Conservation (phyloP, 352 stramenopile species). For the Phytophthora lateralis region DNA sequence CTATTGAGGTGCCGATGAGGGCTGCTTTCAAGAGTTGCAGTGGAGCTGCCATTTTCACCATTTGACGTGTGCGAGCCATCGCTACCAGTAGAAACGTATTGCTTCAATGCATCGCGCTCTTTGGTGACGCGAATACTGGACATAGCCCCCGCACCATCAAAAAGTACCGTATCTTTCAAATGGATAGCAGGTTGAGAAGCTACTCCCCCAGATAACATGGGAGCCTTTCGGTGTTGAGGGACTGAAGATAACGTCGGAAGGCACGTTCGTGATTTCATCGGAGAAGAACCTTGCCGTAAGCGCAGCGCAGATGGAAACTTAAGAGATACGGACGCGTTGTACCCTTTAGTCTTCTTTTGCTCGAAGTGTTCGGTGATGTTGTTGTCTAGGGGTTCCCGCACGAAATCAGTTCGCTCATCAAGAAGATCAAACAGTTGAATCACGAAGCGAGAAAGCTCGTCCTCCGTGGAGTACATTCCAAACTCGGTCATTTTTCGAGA, state of each 20-base stretch:
- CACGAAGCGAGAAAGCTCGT: constrained; percentile 43
- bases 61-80: constrained; percentile 3
- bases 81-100: constrained; percentile 17
- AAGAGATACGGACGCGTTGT: constrained; percentile 12
- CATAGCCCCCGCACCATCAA: constrained; percentile 39
- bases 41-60: constrained; percentile 2
- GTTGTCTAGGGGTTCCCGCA: constrained; percentile 17
- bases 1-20: constrained; percentile 30
- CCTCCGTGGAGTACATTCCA: constrained; percentile 60
- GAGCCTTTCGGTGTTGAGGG: constrained; percentile 17
- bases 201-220: constrained; percentile 16
- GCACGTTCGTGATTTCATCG: constrained; percentile 1
- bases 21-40: constrained; percentile 8
- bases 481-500: constrained; percentile 70
- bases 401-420: constrained; percentile 52
- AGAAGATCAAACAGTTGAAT: constrained; percentile 38
- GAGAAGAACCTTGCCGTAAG: constrained; percentile 2
- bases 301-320: constrained; percentile 13
- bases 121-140: constrained; percentile 36
- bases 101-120: constrained; percentile 33
- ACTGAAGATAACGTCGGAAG: neutral
- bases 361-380: constrained; percentile 4
- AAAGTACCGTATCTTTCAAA: constrained; percentile 44
- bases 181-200: constrained; percentile 13
- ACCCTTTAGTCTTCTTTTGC: constrained; percentile 16